Evolutionary conservation across 257 asterid species (phyloP), one percentile per base, ranked within the genome.

Genomic region (Petrea volubilis): DNA sequence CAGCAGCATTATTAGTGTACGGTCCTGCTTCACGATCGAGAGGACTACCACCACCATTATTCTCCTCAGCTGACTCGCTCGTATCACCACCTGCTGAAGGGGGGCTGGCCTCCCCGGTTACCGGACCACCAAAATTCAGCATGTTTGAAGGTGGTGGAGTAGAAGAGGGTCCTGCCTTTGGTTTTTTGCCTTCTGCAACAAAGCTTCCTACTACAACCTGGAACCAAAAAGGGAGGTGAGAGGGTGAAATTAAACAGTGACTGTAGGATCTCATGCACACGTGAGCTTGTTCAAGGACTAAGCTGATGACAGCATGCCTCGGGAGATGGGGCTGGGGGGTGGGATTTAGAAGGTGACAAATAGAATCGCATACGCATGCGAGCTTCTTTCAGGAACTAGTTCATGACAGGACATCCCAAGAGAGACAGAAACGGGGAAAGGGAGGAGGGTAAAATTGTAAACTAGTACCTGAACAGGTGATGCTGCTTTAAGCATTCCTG

Each of bases 201-300:
- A 90, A 93, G 87, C 97, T 93, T 53, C 98, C 98, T 0, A 93
- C 96, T 1, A 93, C 78, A 58, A 93, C 88, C 96, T 93, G 88
- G 58, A 38, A 38, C 11, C 11, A 7, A 38, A 12, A 38, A 12
- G 43, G 10, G 43, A 38, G 10, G 10, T 38, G 11, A 12, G 12
- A 38, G 43, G 43, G 43, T 2, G 9, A 38, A 38, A 74, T 81
- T 86, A 79, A 90, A 77, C 46, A 2, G 40, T 0, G 86, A 80
- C 77, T 49, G 13, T 1, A 49, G 56, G 56, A 3, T n/a, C n/a
- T n/a, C n/a, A n/a, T n/a, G n/a, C n/a, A n/a, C n/a, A n/a, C n/a
- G n/a, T n/a, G n/a, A n/a, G n/a, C n/a, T n/a, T n/a, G n/a, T n/a
- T n/a, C n/a, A n/a, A n/a, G n/a, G n/a, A n/a, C n/a, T n/a, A n/a